Base-by-base conservation (phyloP, 495 filamentous ascomycete species). In the Penicillium bovifimosum region DNA sequence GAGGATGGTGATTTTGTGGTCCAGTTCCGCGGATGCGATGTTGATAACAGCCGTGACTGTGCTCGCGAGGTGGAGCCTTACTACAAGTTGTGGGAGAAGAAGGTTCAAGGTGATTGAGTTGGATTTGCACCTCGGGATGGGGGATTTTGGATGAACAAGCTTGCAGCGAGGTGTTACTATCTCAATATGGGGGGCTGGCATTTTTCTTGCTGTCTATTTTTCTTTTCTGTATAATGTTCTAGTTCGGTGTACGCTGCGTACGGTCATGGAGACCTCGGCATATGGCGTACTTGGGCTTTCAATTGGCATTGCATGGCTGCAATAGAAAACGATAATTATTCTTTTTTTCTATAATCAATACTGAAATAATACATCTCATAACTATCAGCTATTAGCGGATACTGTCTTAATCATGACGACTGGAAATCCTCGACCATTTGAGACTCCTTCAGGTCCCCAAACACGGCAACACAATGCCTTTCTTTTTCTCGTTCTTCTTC, bases 1-100 rank as follows among this genome's bases (percentile, higher is more conserved):
- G 64, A 68, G n/a, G 88, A 95, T n/a, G 95, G 89, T 0, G 93
- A 99, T 60, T 84, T 96, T 42, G 77, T 91, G 1, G 80, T 95
- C 56, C 76, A 82, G 14, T 88, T 97, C 53, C 69, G 75, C 14
- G 82, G 79, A 20, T 99, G 95, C 64, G 76, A 82, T n/a, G 70
- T 76, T 27, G 57, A 65, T 4, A 6, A 65, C 68, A 8, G 46
- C 17, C 68, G 80, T 31, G 80, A 78, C 49, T 99, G 95, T 68
- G 84, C 85, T 47, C 77, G 76, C 16, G 88, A 93, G 62, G 74
- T 87, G 61, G 67, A 77, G 24, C 74, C 71, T 17, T 83, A 76
- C 48, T 82, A 78, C 56, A 64, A 69, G 29, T 59, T 72, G 44
- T 79, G 77, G 75, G 63, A 54, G 50, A 74, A 55, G 44, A 71